Base-by-base conservation (phyloP, 306 rosid species). In the Fragaria vesca region DNA sequence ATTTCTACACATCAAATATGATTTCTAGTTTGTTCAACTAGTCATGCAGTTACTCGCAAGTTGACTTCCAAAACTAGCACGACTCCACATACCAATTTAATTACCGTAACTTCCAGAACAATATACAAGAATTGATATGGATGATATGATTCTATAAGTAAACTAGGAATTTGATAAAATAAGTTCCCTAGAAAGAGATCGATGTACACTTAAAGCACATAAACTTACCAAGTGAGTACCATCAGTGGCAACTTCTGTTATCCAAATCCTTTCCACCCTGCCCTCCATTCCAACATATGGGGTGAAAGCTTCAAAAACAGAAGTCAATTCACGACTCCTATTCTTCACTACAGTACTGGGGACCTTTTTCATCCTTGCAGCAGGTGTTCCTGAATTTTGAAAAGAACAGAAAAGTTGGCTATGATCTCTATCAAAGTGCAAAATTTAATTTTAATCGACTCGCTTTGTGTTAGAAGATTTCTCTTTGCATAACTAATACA, bases 281-380 rank as follows among this genome's bases (percentile, higher is more conserved):
- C 97, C 97, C 84, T 89, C 93, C 97, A 95, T 95, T 81, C 94
- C 97, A 74, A 70, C 36, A 83, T 95, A 95, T 45, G 99, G 97
- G 26, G 89, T 84, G 78, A 95, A 93, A 65, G 96, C 88, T 91
- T 95, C 98, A 85, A 95, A 92, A 72, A 91, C 86, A 73, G 86
- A 85, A 71, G 98, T 95, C 79, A 95, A 85, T 68, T 95, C 97
- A 43, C 97, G 98, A 82, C 98, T 95, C 82, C 98, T 87, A 73
- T 86, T 89, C 89, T 95, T 95, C 86, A 95, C 97, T 77, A 88
- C 72, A 79, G 83, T 80, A 84, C 98, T 95, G 76, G 92, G 93
- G 76, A 95, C 97, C 84, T 95, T 95, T 79, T 88, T 95, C 99
- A 95, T 95, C 87, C 96, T 91, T 38, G 99, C 97, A 70, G 99